Evolutionary conservation across 805 yeast genomes (phyloP), one percentile per base, ranked within the genome.

Genomic region (Saccharomycopsis synnaedendra): DNA sequence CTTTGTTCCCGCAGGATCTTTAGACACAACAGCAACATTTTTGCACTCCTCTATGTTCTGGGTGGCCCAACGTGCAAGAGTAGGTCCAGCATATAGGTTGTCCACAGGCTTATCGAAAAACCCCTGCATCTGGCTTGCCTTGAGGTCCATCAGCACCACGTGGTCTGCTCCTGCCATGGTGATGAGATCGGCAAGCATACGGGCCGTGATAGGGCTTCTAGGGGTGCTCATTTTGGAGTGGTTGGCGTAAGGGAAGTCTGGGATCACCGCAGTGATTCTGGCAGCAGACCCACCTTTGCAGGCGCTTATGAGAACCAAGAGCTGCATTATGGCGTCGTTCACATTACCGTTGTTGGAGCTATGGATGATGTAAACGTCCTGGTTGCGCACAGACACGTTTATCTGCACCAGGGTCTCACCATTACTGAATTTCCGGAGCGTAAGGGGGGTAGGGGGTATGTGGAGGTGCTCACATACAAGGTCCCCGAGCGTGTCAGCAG

Each of bases 261-360:
- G 98, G 51, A 93, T 77, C 47, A 90, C 94, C 0, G 95, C 96
- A 0, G 97, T 89, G 61, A 90, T 84, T 55, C 94, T 73, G 59
- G 97, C 76, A 1, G 96, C 97, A 33, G 96, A 85, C 2, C 97
- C 97, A n/a, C 89, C 80, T 59, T 82, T 82, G 67, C 96, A 88
- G 9, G 97, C 97, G 64, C 88, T 87, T 55, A 90, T 80, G 79
- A 90, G 78, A 53, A 89, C 80, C 52, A 93, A 71, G 43, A 90
- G 70, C 61, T 93, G 97, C 82, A 90, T 77, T 44, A 90, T 71
- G 54, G 80, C 74, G 63, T 88, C 96, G 63, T 90, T 90, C 51
- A 90, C 75, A 49, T 69, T 70, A 36, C 69, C 74, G 45, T 76
- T 81, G 35, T 95, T 95, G 0, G 90, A 85, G 19, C 19, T 19